Conservation (phyloP, 257 asterid genomes). For the Solanum ahanhuiri region DNA sequence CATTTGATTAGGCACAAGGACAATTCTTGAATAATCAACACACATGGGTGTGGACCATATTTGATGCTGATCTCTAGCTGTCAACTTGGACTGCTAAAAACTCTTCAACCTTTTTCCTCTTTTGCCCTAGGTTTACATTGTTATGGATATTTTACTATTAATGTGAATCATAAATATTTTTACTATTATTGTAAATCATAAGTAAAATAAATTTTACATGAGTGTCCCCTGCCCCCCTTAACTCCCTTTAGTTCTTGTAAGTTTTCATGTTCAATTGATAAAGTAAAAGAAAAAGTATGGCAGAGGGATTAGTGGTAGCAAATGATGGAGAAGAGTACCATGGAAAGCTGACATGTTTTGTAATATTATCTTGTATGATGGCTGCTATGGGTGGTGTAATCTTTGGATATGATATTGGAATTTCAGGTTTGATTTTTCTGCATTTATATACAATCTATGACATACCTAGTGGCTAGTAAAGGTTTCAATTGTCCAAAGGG, state of each 20-base stretch:
- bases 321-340: constrained; percentile 28
- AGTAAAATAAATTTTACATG: not conserved
- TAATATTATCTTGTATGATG: constrained; percentile 56
- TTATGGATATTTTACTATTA: not conserved
- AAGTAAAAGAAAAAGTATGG: constrained; percentile 23
- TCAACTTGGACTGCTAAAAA: constrained; percentile 16
- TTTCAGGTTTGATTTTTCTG: constrained; percentile 42
- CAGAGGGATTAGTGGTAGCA: constrained; percentile 25
- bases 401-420: constrained; percentile 83
- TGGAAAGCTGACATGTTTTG: constrained; percentile 52
- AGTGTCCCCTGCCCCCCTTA: not conserved
- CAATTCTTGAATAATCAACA: not conserved
- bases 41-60: not conserved
- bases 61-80: constrained; percentile 5
- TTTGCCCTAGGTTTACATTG: not conserved
- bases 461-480: not conserved
- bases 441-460: not conserved
- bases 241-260: not conserved
- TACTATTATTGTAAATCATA: not conserved
- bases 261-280: not conserved
- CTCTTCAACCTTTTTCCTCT: not conserved
- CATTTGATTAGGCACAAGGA: not conserved
- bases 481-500: not conserved
- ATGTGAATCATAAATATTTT: not conserved
- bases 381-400: constrained; percentile 82